Evolutionary conservation across 2,329 filamentous ascomycete genomes (phyloP), one percentile per base, ranked within the genome.

Genomic region (Sclerotinia trifoliorum): DNA sequence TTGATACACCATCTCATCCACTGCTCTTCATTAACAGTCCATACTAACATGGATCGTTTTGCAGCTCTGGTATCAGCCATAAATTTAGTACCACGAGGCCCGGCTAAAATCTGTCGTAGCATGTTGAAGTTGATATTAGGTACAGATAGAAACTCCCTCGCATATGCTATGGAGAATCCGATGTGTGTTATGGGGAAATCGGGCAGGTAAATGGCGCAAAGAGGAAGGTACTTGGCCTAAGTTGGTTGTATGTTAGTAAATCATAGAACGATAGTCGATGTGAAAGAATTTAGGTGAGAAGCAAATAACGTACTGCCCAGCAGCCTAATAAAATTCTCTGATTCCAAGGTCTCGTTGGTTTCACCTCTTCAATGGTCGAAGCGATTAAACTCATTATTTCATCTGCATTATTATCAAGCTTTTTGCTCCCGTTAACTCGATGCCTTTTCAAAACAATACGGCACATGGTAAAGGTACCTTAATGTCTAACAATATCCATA

Each of bases 401-500:
- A 21, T 88, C 84, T 0, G 90, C 81, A 71, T 91, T 82, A 75
- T 94, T 90, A 74, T 93, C 88, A 35, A 87, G 83, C 88, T 91
- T 70, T 52, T 46, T 29, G 19, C 62, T 26, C 35, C 65, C 46
- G 52, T 58, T 26, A 58, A 48, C 35, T 42, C 46, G 17, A 39
- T 49, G 48, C n/a, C 17, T 35, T 15, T 60, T 13, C 62, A 56
- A 48, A 19, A 21, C 67, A 42, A 42, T 1, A 32, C 8, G 54
- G 58, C 46, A 21, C 44, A 35, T 49, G n/a, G 44, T 52, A 56
- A 61, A 39, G 15, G 15, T 78, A 92, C 89, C 83, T 97, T 98
- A 78, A 98, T 92, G 78, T 98, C 94, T 4, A 98, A 81, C 70
- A 97, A 79, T 7, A 95, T 74, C 94, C 94, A 97, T 13, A 94